Evolutionary conservation across 176 grass and related monocot genomes (phyloP), one percentile per base, ranked within the genome.

Genomic region (Oropetium thomaeum): DNA sequence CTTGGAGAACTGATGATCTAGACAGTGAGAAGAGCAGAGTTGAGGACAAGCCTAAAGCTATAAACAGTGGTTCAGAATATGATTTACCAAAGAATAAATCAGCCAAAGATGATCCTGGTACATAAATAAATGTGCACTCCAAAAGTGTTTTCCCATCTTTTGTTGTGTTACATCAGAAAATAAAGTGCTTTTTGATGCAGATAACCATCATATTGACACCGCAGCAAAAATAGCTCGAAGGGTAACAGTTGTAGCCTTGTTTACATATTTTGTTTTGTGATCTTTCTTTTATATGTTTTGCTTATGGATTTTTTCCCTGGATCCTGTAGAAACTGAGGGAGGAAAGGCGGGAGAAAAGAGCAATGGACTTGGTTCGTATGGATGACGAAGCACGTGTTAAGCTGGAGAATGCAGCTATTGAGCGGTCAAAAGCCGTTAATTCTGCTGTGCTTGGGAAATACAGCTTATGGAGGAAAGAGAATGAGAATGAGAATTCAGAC

Each of bases 391-490:
- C 89, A 19, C 76, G 43, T 72, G 91, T 92, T 48, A 99, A 88
- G 76, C 84, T 95, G 65, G 91, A 99, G 63, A 95, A 92, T 92
- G 89, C 73, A 8, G 91, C 89, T 66, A 99, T 99, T 79, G 91
- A 94, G 57, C 96, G 89, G 67, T 99, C 91, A 67, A 95, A 99
- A 69, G 87, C 69, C 72, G 89, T 95, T 5, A 89, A 99, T 89
- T 99, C 91, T 86, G 84, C 96, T 59, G 79, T 99, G 20, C 89
- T 99, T 54, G 96, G 96, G 42, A 99, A 99, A 73, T 99, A 99
- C 80, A 99, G 87, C 74, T 95, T 99, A 73, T 99, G 96, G 96
- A 87, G 91, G 71, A 87, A 91, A 79, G 91, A 99, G 65, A 95
- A 84, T 81, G 91, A 92, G 58, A 99, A 99, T 58, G 91, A 95